Conservation (phyloP, 2,329 filamentous ascomycete genomes). For the Hirsutella minnesotensis region DNA sequence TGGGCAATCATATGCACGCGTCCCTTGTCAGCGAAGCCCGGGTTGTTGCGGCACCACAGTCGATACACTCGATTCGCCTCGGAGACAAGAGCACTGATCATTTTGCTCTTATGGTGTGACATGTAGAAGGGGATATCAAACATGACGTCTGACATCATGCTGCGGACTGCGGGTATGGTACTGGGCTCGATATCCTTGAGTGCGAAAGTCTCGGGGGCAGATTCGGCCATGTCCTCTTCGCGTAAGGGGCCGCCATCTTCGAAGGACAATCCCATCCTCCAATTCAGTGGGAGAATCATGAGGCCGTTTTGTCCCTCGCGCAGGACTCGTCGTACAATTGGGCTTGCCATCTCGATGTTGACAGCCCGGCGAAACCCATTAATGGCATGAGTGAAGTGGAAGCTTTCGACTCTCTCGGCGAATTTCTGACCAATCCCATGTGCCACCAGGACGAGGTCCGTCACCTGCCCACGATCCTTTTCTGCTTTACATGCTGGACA, state of each 20-base stretch:
- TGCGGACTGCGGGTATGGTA: conserved; percentile 83
- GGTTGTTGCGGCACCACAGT: conserved; percentile 90
- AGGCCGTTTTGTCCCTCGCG: conserved; percentile 73
- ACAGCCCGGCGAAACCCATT: conserved; percentile 79
- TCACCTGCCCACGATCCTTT: conserved; percentile 56
- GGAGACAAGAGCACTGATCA: conserved; percentile 77
- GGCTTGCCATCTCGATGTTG: conserved; percentile 69
- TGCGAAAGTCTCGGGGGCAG: conserved; percentile 45
- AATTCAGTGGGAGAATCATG: conserved; percentile 91
- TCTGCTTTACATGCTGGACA: conserved; percentile 53
- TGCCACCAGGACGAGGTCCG: conserved; percentile 79
- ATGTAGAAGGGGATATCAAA: conserved; percentile 97
- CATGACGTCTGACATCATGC: conserved; percentile 95
- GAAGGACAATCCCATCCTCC: conserved; percentile 79
- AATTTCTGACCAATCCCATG: conserved; percentile 97
- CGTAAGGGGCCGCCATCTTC: conserved; percentile 61
- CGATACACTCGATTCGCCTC: conserved; percentile 95
- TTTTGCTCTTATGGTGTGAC: conserved; percentile 89
- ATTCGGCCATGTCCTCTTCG: conserved; percentile 38
- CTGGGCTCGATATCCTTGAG: conserved; percentile 86
- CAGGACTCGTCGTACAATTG: conserved; percentile 62
- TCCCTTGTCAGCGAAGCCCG: conserved; percentile 67
- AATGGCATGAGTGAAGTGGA: conserved; percentile 93
- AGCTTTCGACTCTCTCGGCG: conserved; percentile 88
- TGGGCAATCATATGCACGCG: conserved; percentile 89